Evolutionary conservation across 1,139 yeast species (phyloP), one percentile per base, ranked within the genome.

Genomic region (Debaryomycetaceae sp.): DNA sequence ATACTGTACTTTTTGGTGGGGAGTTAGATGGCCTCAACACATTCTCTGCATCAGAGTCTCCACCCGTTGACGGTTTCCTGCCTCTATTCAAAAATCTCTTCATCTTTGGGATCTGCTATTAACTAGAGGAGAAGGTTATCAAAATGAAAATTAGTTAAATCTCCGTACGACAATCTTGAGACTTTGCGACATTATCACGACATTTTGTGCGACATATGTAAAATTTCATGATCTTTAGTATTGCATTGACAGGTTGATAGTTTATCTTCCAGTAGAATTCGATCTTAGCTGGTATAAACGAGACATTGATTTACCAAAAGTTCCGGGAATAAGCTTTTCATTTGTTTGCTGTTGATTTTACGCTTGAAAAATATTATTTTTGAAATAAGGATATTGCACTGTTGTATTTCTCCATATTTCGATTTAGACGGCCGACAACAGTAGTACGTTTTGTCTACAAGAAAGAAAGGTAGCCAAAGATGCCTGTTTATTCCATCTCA

Each of bases 401-500:
- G 11, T 22, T 22, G 26, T 8, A 22, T 22, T 22, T 8, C 26
- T 22, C 26, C 26, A 22, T 8, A 22, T 22, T 22, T 22, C 26
- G 26, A 8, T 8, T 11, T 8, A 22, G 26, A 22, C 26, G n/a
- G n/a, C n/a, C n/a, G n/a, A n/a, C n/a, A n/a, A n/a, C n/a, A n/a
- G n/a, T n/a, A n/a, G n/a, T n/a, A n/a, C n/a, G n/a, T n/a, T n/a
- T n/a, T n/a, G n/a, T n/a, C n/a, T n/a, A n/a, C n/a, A n/a, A n/a
- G n/a, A n/a, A n/a, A n/a, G n/a, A n/a, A n/a, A n/a, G n/a, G n/a
- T n/a, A n/a, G n/a, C 17, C 11, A 22, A 48, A 26, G 22, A 83
- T 83, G 89, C 86, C 87, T n/a, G 83, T 81, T n/a, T 80, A 80
- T 55, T 77, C 84, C 5, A 79, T 83, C 22, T 78, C 87, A 15